Base-by-base conservation (phyloP, 257 asterid species). In the Solanum virginianum region DNA sequence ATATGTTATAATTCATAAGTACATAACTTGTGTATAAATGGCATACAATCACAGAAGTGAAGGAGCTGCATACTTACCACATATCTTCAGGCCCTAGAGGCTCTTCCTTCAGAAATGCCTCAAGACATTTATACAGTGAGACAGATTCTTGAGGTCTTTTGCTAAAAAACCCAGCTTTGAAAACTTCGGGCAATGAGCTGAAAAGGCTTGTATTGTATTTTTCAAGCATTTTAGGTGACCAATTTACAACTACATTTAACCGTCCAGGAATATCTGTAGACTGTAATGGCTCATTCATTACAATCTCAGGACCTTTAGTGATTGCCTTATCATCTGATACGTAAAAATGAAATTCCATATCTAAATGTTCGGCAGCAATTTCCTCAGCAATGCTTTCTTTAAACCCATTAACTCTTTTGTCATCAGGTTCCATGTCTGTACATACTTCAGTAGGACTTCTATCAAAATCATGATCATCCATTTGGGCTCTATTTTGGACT, bases 31-130 rank as follows among this genome's bases (percentile, higher is more conserved):
- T 16, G n/a, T 51, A 24, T 54, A 53, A 54, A 24, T 49, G 45
- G 45, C 20, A 16, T 75, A 75, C 8, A 83, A 51, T 83, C 62
- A 29, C 32, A 18, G 49, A 68, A 83, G 22, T 32, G 13, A 83
- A 36, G 20, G 60, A 86, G 56, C n/a, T 83, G 92, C 82, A 84
- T 49, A 93, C 97, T 91, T 83, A 96, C 98, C 99, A 96, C 99
- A 96, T 96, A 89, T 96, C 99, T 86, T 96, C 98, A 83, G 98
- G 99, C 85, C 99, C 99, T 63, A 95, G 92, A 79, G 99, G 99
- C 92, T 95, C 99, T 92, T 95, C 99, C 97, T 92, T 94, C 59
- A 96, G 94, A 74, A 95, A 95, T 11, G 98, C 98, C 90, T 95
- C 98, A 39, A 96, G 95, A 87, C 99, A 96, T 92, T 93, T 94